Evolutionary conservation across 208 protist genomes (phyloP).

Genomic region (Crithidia mellificae): DNA sequence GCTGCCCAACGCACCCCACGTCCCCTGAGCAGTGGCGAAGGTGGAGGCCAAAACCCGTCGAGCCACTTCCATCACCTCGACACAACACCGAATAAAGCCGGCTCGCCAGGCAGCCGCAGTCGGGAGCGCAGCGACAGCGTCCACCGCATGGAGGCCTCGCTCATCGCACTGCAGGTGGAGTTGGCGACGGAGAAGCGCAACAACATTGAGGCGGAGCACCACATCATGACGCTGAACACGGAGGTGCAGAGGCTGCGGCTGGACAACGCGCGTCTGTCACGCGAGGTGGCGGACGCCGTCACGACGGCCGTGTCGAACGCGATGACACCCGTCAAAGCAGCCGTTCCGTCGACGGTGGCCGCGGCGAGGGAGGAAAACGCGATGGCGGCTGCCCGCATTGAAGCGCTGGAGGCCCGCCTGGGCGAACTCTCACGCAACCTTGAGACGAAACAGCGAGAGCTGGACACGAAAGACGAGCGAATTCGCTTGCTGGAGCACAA

Average conservation of each 20-base stretch:
- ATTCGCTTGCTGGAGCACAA: constrained; percentile 79
- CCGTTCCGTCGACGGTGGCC: not conserved
- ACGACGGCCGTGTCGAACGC: not conserved
- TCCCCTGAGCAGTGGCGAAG: no score
- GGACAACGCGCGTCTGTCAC: constrained; percentile 46
- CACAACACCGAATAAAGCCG: not conserved
- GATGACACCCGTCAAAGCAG: not conserved
- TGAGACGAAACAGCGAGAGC: constrained; percentile 42
- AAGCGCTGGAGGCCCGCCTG: constrained; percentile 52
- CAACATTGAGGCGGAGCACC: constrained; percentile 74
- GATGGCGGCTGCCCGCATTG: constrained; percentile 18
- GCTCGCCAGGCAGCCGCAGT: not conserved
- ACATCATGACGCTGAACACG: constrained; percentile 42
- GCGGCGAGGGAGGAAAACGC: not conserved
- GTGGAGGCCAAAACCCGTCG: no score
- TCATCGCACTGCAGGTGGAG: constrained; percentile 57
- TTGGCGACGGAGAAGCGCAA: constrained; percentile 71
- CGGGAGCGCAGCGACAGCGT: constrained; percentile 29
- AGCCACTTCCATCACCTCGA: no score
- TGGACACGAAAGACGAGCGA: constrained; percentile 66
- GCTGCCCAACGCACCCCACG: no score
- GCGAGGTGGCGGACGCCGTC: constrained; percentile 13
- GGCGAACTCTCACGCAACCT: constrained; percentile 39
- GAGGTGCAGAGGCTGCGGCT: constrained; percentile 48
- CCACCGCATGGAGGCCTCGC: constrained; percentile 38